Base-by-base conservation (phyloP, 2,329 filamentous ascomycete genomes). In the Xylariaceae sp. region DNA sequence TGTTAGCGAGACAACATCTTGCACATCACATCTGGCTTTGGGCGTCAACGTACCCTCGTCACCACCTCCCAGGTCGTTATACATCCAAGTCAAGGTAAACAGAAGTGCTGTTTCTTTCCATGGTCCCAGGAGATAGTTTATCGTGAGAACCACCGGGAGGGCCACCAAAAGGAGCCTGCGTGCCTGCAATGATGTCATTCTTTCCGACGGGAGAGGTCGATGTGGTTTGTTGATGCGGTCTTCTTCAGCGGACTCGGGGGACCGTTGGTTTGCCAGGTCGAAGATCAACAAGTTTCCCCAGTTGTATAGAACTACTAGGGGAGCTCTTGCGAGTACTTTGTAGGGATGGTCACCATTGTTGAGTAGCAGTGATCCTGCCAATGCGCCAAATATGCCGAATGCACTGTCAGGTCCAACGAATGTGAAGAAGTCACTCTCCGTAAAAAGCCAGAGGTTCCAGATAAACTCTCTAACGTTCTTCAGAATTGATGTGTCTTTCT, bases 221-320 rank as follows among this genome's bases (percentile, higher is more conserved):
- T 55, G 64, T 3, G 69, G 66, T 40, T 73, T 73, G 52, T 73
- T 73, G 41, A 72, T 34, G 1, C 29, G 17, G 41, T 73, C 70
- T 56, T 73, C 70, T 0, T 44, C 6, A 8, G 71, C 51, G 1
- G 68, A 67, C 8, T 63, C 49, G 4, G 66, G 62, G 1, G 50
- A 53, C 1, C 64, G 50, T 49, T 73, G 70, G 48, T 73, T 73
- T 9, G 61, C 55, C 4, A 72, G 36, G 31, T 67, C 60, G 60
- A 71, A 71, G 16, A 67, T 23, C 11, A 69, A 53, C 6, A 69
- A 47, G 41, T 65, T 69, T 17, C 62, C 49, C 54, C 54, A 57
- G 29, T 53, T 47, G 48, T 48, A 57, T 12, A 41, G 17, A 24
- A 52, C 29, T 6, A 53, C 47, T 2, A 31, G 31, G 7, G 29